Base-by-base conservation (phyloP, 164 flowering plant genomes). In the Protea cynaroides region DNA sequence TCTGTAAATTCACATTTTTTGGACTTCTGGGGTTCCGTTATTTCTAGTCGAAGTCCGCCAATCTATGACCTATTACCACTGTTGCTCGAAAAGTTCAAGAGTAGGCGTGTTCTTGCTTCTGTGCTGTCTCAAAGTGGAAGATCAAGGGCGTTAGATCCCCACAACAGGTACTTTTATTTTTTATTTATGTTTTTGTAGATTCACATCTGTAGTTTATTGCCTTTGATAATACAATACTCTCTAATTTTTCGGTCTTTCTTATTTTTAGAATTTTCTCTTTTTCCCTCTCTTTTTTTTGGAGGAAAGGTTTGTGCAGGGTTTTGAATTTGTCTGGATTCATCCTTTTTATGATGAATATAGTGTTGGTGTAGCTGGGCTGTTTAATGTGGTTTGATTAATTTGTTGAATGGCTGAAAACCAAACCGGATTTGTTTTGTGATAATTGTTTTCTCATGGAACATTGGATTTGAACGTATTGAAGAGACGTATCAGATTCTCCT, bases 81-180 rank as follows among this genome's bases (percentile, higher is more conserved):
- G 23, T 62, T 70, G 72, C 66, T 67, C 72, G 64, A 69, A 65
- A 54, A 71, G 63, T 49, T 49, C 19, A 49, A 49, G 2, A 49
- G 52, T 18, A 70, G 34, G 60, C 66, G 56, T 67, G 69, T 57
- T 61, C 61, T 72, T 66, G 56, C 75, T 76, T 71, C 66, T 72
- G 38, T 76, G 72, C 74, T 61, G 52, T 61, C 66, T 76, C 66
- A 59, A 71, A 68, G 78, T 69, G 70, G 74, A 79, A 78, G 85
- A 79, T 81, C 82, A 74, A 72, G 76, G 70, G 70, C 79, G 74
- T 56, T 76, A 74, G 77, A 63, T 82, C 80, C 23, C 66, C 59
- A 52, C 62, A 73, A 72, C 79, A 76, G 80, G 68, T 74, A 51
- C 69, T 58, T 71, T 73, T 68, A 65, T 44, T 66, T 52, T 55